A percentile compares a stretch with the other conserved stretches of the same genome.
These are phyloP conservation scores for Moesziomyces aphidis DNA, from an alignment of 1,284 basidiomycete genomes.

Conservation along the genomic window DNA sequence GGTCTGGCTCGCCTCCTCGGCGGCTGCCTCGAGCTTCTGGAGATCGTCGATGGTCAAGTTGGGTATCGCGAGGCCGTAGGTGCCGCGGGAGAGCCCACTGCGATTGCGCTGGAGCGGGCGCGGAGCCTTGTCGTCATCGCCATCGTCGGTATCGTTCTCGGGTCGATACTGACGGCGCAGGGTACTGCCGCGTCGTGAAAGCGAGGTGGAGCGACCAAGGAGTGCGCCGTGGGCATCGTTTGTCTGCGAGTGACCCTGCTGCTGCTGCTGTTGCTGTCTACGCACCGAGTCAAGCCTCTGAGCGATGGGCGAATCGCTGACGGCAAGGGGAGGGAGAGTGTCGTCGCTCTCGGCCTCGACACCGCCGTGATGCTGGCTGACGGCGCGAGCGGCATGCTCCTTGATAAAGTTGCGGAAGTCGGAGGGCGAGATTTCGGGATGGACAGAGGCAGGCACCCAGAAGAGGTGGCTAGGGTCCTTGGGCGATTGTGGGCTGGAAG, in stretches of 20 bases:
- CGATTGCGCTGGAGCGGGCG: slow-evolving; percentile 41
- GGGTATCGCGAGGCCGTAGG: slow-evolving; percentile 65
- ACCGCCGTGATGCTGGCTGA: slow-evolving; percentile 37
- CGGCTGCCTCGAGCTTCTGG: slow-evolving; percentile 89
- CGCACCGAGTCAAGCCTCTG: slow-evolving; percentile 45
- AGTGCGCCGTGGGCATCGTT: slow-evolving; percentile 29
- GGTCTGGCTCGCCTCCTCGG: slow-evolving; percentile 78
- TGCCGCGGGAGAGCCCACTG: slow-evolving; percentile 28
- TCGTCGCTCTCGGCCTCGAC: slow-evolving; percentile 14
- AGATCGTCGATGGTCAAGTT: slow-evolving; percentile 89
- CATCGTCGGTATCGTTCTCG: slow-evolving; percentile 73
- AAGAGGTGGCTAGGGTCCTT: slow-evolving; percentile 75
- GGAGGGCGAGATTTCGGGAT: slow-evolving; percentile 95
- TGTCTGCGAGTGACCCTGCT: slow-evolving; percentile 18
- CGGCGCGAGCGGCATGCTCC: slow-evolving; percentile 78
- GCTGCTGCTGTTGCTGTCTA: slow-evolving; percentile 38
- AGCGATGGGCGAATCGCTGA: slow-evolving; percentile 42
- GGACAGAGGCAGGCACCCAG: slow-evolving; percentile 95
- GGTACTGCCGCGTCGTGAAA: slow-evolving; percentile 60
- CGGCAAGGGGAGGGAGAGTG: slow-evolving; percentile 19
- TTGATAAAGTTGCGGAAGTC: slow-evolving; percentile 95
- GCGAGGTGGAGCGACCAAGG: slow-evolving; percentile 53
- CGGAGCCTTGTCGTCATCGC: slow-evolving; percentile 72
- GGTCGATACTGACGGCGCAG: slow-evolving; percentile 71
- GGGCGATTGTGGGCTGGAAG: slow-evolving; percentile 36